Base-by-base conservation (phyloP, 2,329 filamentous ascomycete genomes). In the Aspergillus sp. region DNA sequence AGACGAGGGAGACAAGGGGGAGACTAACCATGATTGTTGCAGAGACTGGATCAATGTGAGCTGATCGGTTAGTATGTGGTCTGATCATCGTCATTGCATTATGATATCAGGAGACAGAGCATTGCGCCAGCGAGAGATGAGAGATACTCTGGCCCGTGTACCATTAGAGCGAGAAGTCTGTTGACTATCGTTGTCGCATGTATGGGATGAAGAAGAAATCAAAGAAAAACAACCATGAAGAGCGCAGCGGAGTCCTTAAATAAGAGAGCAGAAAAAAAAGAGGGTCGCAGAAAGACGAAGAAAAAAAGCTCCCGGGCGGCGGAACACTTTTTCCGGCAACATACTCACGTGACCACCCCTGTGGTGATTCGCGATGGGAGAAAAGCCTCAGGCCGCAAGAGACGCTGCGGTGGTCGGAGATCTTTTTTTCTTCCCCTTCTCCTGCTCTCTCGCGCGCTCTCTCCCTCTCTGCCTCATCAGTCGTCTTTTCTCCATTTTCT, bases 11-110 rank as follows among this genome's bases (percentile, higher is more conserved):
- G 49, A n/a, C n/a, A n/a, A 16, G 11, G 34, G 7, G 16, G 7
- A 19, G 29, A 67, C 67, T 66, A 54, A 70, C 67, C 64, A 53
- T 52, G 31, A 25, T 36, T 16, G 38, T 11, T 44, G 23, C 34
- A 48, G 31, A 29, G 20, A 19, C 17, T 17, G 25, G 29, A 52
- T 32, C 34, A 7, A 43, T 14, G 43, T 61, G 55, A 60, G 40
- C 57, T 59, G 50, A 44, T 53, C n/a, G 29, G 52, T 62, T 58
- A 57, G 55, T 60, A 31, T 21, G 31, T 50, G 49, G 44, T 47
- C 25, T 52, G 49, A 52, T 47, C 49, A 32, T 47, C 34, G 34
- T 40, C 34, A 29, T 20, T 34, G 21, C 21, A 31, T 43, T 19
- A 31, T 13, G 21, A 14, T 17, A 41, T 16, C 46, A 48, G 23